Evolutionary conservation across 1,139 yeast genomes (phyloP), one percentile per base, ranked within the genome.

Genomic region (Eremothecium gossypii): DNA sequence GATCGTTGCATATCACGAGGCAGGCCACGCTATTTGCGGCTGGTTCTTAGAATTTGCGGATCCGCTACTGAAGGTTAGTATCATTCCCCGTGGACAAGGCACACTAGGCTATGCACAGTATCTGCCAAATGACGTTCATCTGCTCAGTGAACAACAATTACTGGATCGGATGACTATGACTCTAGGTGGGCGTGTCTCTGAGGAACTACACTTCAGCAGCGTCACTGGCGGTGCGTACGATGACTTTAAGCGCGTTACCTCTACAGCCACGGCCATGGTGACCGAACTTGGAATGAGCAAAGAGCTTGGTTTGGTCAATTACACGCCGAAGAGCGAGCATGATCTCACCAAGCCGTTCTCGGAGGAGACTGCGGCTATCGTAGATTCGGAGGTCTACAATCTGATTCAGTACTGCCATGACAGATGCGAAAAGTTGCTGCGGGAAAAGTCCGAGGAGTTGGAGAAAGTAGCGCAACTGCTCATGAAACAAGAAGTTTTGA

Each of bases 81-180:
- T 83, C 50, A 80, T 83, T 45, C 91, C 93, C 40, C 71, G 93
- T 60, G 91, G 91, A 30, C 87, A 80, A 64, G 89, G 89, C 43
- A 89, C 91, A 7, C 67, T 83, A 46, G 93, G 93, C 28, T 83
- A 83, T 60, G 93, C 93, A 1, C 91, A 82, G 58, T 83, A 83
- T 53, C 68, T 83, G 50, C 93, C 93, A 3, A 82, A 82, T 48
- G 93, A 83, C 59, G 79, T 79, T 45, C 82, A 77, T 52, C 67
- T 83, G 50, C 68, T 80, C 41, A 73, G 82, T 27, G 74, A 77
- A 42, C 79, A 77, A 50, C 87, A 83, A 55, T 71, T 79, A 50
- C 67, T 65, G 49, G 86, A 83, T 60, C 70, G 86, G 53, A 81
- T 83, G 83, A 77, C 83, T 30, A 83, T 83, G 91, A 74, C 89